Percentiles rank a stretch among this genome's conserved stretches.
phyloP scores from a whole-genome alignment of 73 alveolate genomes.

The Paramecium caudatum region DNA sequence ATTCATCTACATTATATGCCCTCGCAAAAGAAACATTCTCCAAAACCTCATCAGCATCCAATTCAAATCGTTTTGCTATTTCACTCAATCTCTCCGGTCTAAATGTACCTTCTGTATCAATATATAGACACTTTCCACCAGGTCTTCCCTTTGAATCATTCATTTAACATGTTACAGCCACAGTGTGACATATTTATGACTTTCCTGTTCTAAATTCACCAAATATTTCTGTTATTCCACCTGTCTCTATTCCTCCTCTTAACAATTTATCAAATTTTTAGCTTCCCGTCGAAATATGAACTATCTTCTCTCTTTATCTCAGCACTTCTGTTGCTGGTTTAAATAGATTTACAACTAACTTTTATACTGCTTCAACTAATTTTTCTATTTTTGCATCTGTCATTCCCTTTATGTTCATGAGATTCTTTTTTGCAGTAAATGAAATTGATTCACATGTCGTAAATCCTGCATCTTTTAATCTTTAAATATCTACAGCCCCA shows the following conservation, averaged over 20 bases:
- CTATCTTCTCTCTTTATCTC: slow-evolving; percentile 87
- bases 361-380: slow-evolving; percentile 85
- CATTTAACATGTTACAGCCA: slow-evolving; percentile 93
- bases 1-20: slow-evolving; percentile 98
- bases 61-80: slow-evolving; percentile 94
- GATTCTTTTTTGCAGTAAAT: slow-evolving; percentile 91
- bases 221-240: slow-evolving; percentile 96
- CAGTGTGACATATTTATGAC: slow-evolving; percentile 96
- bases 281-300: slow-evolving; percentile 92
- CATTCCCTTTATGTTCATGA: slow-evolving; percentile 94
- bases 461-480: slow-evolving; percentile 95
- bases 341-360: slow-evolving; percentile 88
- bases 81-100: slow-evolving; percentile 96
- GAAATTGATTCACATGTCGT: slow-evolving; percentile 88
- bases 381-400: slow-evolving; percentile 96
- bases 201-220: slow-evolving; percentile 99
- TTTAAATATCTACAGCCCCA: slow-evolving; percentile 90
- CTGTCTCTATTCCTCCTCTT: slow-evolving; percentile 97
- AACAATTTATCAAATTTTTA: slow-evolving; percentile 89
- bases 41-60: slow-evolving; percentile 95
- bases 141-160: slow-evolving; percentile 94
- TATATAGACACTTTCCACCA: slow-evolving; percentile 96
- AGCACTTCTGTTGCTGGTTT: slow-evolving; percentile 87
- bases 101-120: slow-evolving; percentile 98
- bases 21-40: slow-evolving; percentile 98